These are phyloP conservation scores for Aspergillus flavus DNA, from an alignment of 2,329 filamentous ascomycete species.

Conservation along the genomic window DNA sequence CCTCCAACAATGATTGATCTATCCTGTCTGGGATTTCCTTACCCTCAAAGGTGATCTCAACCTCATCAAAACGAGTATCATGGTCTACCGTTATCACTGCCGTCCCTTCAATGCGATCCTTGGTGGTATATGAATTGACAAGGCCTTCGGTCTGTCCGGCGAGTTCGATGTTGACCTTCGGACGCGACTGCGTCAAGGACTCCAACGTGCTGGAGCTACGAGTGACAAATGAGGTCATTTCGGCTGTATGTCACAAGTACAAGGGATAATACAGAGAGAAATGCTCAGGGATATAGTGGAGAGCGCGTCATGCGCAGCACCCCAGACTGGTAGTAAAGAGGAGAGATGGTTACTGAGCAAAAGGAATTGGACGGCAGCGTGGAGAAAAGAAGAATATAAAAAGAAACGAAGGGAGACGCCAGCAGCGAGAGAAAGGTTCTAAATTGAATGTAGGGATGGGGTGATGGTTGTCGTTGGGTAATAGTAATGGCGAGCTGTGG, in stretches of 20 bases:
- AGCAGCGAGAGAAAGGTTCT: neutral
- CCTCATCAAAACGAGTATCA: conserved; percentile 59
- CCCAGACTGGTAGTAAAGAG: neutral
- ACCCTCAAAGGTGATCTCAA: conserved; percentile 63
- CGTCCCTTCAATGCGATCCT: conserved; percentile 59
- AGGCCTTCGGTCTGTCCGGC: conserved; percentile 35
- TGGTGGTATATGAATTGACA: conserved; percentile 57
- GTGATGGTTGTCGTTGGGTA: conserved; percentile 22
- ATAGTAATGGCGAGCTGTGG: conserved; percentile 17
- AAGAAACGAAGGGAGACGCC: conserved; percentile 1
- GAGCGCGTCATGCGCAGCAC: conserved; percentile 3
- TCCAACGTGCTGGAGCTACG: conserved; percentile 31
- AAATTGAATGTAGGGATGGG: conserved; percentile 19
- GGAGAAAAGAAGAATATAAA: conserved; percentile 1
- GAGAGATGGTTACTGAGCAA: neutral
- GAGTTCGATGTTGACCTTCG: conserved; percentile 35
- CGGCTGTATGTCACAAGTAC: neutral
- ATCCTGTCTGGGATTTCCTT: conserved; percentile 16
- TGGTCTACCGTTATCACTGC: conserved; percentile 53
- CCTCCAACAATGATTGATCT: neutral
- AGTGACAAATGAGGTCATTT: conserved; percentile 27
- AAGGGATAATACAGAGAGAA: conserved; percentile 6
- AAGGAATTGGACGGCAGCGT: neutral
- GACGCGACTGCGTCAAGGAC: conserved; percentile 30
- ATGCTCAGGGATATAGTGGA: neutral